Evolutionary conservation across 768 basidiomycete genomes (phyloP).

Genomic region (Leccinum variicolor): DNA sequence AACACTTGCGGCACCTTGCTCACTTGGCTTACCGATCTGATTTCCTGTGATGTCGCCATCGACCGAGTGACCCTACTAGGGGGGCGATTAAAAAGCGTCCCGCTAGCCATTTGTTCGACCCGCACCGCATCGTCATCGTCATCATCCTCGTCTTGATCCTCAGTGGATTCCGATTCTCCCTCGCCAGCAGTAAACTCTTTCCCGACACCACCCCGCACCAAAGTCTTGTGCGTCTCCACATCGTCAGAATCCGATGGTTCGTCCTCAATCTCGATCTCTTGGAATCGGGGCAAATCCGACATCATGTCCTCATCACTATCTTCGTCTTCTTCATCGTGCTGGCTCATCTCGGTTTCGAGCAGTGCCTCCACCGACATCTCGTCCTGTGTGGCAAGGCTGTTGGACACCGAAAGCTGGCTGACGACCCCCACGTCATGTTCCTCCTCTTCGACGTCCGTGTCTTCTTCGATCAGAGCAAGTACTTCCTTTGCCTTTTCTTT

Average conservation of each 20-base stretch:
- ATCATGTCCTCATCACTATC: not conserved
- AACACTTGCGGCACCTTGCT: conserved; percentile 1
- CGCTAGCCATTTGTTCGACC: conserved; percentile 15
- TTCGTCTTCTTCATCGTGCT: not conserved
- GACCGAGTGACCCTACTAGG: conserved; percentile 10
- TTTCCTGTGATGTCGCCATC: not conserved
- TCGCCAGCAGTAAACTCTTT: not conserved
- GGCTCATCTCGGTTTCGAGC: conserved; percentile 5
- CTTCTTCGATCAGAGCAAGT: conserved; percentile 9
- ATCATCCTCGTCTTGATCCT: not conserved
- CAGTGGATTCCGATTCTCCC: not conserved
- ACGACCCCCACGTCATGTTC: not conserved
- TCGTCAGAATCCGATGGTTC: conserved; percentile 29
- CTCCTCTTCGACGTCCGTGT: not conserved
- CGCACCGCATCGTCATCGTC: conserved; percentile 9
- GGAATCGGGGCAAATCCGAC: conserved; percentile 3
- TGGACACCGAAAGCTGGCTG: not conserved
- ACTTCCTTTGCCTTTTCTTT: not conserved
- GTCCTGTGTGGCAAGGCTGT: conserved; percentile 4
- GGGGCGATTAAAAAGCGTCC: not conserved
- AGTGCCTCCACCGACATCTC: conserved; percentile 24
- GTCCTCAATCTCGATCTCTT: conserved; percentile 7
- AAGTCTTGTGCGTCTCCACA: conserved; percentile 21
- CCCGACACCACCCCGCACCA: conserved; percentile 2
- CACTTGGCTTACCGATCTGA: conserved; percentile 1